phyloP scores from a whole-genome alignment of 2,329 filamentous ascomycete genomes.

The Aspergillus novoparasiticus region DNA sequence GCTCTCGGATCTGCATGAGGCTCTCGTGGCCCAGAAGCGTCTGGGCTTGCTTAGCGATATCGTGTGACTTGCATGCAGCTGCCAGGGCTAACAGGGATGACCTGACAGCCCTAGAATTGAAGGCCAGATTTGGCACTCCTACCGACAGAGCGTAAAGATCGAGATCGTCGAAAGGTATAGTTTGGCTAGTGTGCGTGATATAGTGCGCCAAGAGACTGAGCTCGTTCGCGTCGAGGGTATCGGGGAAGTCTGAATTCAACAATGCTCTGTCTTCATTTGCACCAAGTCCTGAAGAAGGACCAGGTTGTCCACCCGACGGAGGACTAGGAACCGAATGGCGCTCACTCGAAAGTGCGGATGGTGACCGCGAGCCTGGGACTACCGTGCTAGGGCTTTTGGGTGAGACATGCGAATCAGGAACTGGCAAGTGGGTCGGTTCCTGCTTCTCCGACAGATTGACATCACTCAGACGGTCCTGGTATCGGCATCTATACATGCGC shows the following conservation, averaged over 20 bases:
- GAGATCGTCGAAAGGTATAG: conserved; percentile 38
- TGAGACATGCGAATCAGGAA: conserved; percentile 2
- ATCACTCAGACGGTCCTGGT: conserved; percentile 20
- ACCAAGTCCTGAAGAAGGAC: conserved; percentile 3
- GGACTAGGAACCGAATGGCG: conserved; percentile 12
- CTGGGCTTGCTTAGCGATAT: conserved; percentile 15
- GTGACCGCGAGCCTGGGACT: neutral
- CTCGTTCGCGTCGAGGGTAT: conserved; percentile 29
- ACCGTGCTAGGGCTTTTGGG: neutral
- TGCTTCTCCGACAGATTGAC: conserved; percentile 9
- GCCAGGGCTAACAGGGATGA: conserved; percentile 47
- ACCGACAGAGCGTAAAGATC: conserved; percentile 47
- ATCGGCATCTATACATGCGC: conserved; percentile 32
- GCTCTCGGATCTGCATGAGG: conserved; percentile 24
- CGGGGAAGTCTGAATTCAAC: conserved; percentile 1
- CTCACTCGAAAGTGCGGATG: conserved; percentile 8
- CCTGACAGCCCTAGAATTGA: conserved; percentile 45
- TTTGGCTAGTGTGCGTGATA: conserved; percentile 45
- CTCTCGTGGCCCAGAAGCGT: conserved; percentile 1
- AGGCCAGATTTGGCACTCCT: conserved; percentile 48
- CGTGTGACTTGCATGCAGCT: conserved; percentile 44
- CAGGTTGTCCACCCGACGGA: conserved; percentile 3
- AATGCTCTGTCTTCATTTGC: neutral
- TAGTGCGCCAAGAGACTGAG: conserved; percentile 46
- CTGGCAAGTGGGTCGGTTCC: neutral